These are phyloP conservation scores for Carex myosuroides DNA, from an alignment of 176 grass and related monocot species.

Conservation along the genomic window DNA sequence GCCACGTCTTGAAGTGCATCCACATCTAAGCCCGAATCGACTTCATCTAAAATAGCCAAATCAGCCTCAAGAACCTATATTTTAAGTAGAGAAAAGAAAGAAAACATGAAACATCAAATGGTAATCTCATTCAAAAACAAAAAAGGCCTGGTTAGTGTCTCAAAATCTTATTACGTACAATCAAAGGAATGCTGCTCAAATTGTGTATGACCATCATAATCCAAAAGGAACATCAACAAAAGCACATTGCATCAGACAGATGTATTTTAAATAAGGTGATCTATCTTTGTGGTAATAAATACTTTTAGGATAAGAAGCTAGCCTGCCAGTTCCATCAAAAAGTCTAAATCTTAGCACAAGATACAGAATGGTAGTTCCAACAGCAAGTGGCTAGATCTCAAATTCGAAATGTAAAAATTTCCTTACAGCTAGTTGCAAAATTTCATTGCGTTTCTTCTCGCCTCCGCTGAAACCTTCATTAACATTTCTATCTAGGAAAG, in stretches of 20 bases:
- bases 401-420: neutral
- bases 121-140: conserved; percentile 9
- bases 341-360: neutral
- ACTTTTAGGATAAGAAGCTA: neutral
- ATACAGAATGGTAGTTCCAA: neutral
- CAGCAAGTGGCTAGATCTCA: neutral
- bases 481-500: conserved; percentile 85
- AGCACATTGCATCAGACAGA: neutral
- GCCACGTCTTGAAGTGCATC: conserved; percentile 92
- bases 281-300: neutral
- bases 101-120: conserved; percentile 5
- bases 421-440: conserved; percentile 92
- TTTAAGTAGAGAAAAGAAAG: conserved; percentile 19
- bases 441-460: conserved; percentile 96
- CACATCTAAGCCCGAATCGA: conserved; percentile 96
- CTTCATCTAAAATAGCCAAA: conserved; percentile 93
- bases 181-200: neutral
- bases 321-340: neutral
- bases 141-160: neutral
- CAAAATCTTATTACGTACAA: neutral
- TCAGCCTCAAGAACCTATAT: conserved; percentile 79
- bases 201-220: neutral
- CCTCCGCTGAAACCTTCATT: conserved; percentile 97
- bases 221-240: neutral
- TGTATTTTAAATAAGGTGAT: neutral